Conservation (phyloP, 495 filamentous ascomycete species). For the Trichodelitschia bisporula region DNA sequence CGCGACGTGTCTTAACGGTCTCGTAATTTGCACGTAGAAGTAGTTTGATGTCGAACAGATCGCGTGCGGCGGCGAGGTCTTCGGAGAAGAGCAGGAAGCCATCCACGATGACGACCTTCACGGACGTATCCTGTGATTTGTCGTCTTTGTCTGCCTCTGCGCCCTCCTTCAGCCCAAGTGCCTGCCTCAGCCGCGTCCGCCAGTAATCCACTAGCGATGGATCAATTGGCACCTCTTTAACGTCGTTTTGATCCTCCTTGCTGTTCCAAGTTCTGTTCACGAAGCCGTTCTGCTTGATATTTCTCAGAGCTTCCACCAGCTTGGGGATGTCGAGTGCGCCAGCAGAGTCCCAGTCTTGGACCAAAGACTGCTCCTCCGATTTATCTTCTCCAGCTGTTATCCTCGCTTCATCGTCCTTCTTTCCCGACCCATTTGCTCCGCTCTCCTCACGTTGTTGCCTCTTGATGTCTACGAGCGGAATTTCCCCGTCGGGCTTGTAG, state of each 20-base stretch:
- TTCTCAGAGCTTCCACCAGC: neutral
- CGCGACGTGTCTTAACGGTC: conserved; percentile 38
- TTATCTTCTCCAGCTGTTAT: conserved; percentile 54
- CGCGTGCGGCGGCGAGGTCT: conserved; percentile 19
- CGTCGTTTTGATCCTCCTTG: conserved; percentile 54
- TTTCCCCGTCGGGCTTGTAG: conserved; percentile 49
- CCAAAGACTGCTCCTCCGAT: conserved; percentile 33
- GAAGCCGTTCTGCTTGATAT: conserved; percentile 33
- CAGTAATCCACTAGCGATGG: conserved; percentile 1
- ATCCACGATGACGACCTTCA: conserved; percentile 38
- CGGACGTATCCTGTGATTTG: conserved; percentile 1
- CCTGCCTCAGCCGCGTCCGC: too few species aligned
- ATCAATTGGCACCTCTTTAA: conserved; percentile 9
- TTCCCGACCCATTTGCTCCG: too few species aligned
- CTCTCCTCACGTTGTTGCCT: too few species aligned
- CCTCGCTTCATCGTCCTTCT: conserved; percentile 18
- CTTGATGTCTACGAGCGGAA: too few species aligned
- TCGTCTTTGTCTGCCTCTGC: conserved; percentile 2
- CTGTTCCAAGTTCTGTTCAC: conserved; percentile 41
- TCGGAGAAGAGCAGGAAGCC: conserved; percentile 57
- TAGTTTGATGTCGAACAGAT: conserved; percentile 42
- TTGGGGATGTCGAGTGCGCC: conserved; percentile 38
- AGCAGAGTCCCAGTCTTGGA: conserved; percentile 74
- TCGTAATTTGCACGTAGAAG: conserved; percentile 41
- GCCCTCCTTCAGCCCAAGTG: too few species aligned